phyloP scores from a whole-genome alignment of 768 basidiomycete genomes.

The Psilocybe cyanescens region DNA sequence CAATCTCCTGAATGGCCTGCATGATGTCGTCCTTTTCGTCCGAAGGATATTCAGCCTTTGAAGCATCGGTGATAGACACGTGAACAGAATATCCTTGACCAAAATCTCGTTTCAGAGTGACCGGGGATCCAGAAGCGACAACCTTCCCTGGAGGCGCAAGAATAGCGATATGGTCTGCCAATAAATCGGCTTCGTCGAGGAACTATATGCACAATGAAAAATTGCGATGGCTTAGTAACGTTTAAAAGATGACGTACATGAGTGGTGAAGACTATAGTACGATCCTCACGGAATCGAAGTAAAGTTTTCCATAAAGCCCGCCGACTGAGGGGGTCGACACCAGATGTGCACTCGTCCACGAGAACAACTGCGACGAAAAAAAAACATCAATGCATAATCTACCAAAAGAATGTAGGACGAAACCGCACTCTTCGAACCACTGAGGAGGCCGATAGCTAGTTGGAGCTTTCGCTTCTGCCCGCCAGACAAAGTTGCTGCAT shows the following conservation, averaged over 20 bases:
- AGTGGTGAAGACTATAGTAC: slow-evolving; percentile 78
- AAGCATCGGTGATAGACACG: slow-evolving; percentile 42
- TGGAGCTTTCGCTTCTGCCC: slow-evolving; percentile 87
- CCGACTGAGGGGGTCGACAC: slow-evolving; percentile 80
- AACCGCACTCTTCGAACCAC: slow-evolving; percentile 65
- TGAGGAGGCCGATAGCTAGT: slow-evolving; percentile 76
- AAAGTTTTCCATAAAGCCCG: slow-evolving; percentile 79
- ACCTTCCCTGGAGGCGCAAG: slow-evolving; percentile 77
- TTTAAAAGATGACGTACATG: slow-evolving; percentile 46
- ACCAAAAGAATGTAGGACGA: background rate
- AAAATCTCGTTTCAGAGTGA: slow-evolving; percentile 69
- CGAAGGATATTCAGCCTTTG: slow-evolving; percentile 11
- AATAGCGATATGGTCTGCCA: slow-evolving; percentile 80
- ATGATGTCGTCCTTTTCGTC: slow-evolving; percentile 36
- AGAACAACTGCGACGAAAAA: slow-evolving; percentile 43
- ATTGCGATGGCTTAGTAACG: background rate
- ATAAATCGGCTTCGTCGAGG: slow-evolving; percentile 78
- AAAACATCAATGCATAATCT: background rate
- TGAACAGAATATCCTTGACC: slow-evolving; percentile 75
- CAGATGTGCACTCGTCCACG: slow-evolving; percentile 78
- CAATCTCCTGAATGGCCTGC: slow-evolving; percentile 43
- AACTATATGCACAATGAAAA: slow-evolving; percentile 42
- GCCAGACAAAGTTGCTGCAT: slow-evolving; percentile 70
- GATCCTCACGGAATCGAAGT: slow-evolving; percentile 63
- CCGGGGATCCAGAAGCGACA: slow-evolving; percentile 75